Conservation (phyloP, 2,329 filamentous ascomycete genomes). For the Colletotrichum musae region DNA sequence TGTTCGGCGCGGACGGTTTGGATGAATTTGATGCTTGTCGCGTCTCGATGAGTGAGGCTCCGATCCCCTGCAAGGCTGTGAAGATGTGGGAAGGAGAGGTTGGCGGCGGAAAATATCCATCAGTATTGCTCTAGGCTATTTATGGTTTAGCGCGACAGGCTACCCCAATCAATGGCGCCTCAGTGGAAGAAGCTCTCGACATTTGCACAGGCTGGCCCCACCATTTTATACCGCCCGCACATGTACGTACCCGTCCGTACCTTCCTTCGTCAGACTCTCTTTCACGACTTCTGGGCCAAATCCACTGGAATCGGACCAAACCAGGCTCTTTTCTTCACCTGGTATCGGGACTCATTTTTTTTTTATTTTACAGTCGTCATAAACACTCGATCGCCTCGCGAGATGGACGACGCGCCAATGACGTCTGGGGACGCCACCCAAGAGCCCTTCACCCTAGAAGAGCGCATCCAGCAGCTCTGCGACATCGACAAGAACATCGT, state of each 20-base stretch:
- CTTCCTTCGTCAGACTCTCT: neutral
- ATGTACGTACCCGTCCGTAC: neutral
- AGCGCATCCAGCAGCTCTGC: constrained; percentile 85
- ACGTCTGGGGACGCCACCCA: constrained; percentile 49
- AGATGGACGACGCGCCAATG: constrained; percentile 38
- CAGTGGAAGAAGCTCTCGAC: neutral
- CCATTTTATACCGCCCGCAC: neutral
- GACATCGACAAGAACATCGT: constrained; percentile 77
- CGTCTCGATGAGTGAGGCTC: constrained; percentile 37
- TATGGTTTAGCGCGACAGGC: neutral
- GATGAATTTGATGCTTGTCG: constrained; percentile 31
- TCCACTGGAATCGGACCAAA: neutral
- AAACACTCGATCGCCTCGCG: neutral
- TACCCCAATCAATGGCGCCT: constrained; percentile 3
- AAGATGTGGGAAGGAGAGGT: constrained; percentile 21
- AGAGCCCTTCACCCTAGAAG: constrained; percentile 77
- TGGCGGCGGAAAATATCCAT: constrained; percentile 39
- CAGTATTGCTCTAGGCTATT: neutral
- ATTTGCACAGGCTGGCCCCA: neutral
- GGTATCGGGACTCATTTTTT: no score
- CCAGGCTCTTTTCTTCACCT: no score
- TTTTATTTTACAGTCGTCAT: no score
- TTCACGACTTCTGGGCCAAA: neutral
- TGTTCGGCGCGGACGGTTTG: constrained; percentile 2
- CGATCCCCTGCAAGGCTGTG: constrained; percentile 36